Base-by-base conservation (phyloP, 2,329 filamentous ascomycete genomes). In the Phialophora macrospora region DNA sequence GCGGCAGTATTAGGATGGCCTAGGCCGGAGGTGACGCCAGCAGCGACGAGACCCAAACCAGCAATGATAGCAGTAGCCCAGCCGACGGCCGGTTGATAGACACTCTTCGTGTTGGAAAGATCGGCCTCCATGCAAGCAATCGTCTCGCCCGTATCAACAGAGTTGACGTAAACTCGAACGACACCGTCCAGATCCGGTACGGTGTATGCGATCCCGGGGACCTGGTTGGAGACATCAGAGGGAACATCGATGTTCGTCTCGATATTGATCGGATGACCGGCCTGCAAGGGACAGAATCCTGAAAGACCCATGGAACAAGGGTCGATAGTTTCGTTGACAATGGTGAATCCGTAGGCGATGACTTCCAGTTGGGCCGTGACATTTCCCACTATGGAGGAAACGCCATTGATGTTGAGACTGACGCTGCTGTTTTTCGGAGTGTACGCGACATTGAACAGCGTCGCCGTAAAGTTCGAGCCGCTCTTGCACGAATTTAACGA, bases 1-100 rank as follows among this genome's bases (percentile, higher is more conserved):
- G 94, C 93, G 55, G 94, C 93, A 4, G 94, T 94, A 77, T 97
- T 97, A 57, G 92, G 92, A 78, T 97, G 93, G 11, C 94, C 94
- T 4, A 97, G 82, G 34, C 93, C 93, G 30, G 93, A 97, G 32
- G 94, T 91, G 70, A 97, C 85, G 68, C 92, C 94, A 51, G 94
- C 97, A 8, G 92, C 90, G 56, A 92, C 83, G 55, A 97, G 83
- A 71, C 91, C 92, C 54, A 96, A 80, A 67, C 92, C 92, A 70
- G 92, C 92, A 73, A 97, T 93, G 71, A 96, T 84, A 64, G 94
- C 94, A 28, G 93, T 93, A 44, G 88, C 85, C 93, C 93, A 97
- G 73, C 93, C 92, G 48, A 97, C 93, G 66, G 89, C 92, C 68
- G 92, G 83, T 73, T 97, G 87, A 76, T 97, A 89, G 61, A 97